Percentiles rank a stretch among this genome's conserved stretches.
Evolutionary conservation across 495 filamentous ascomycete species (phyloP).

Genomic region (Tuber indicum): DNA sequence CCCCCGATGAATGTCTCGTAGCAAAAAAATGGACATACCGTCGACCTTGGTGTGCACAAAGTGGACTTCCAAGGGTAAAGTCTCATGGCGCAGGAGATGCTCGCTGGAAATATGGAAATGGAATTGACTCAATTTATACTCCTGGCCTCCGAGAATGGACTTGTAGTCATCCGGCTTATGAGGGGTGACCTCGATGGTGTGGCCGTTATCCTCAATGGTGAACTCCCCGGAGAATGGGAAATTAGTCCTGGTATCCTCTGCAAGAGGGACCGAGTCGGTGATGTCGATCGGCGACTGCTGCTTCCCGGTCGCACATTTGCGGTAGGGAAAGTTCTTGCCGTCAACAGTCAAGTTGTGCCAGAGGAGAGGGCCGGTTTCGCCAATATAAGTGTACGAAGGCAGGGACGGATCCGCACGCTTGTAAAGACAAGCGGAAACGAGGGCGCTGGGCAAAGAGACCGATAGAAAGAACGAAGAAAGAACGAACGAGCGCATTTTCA

Average conservation of each 20-base stretch:
- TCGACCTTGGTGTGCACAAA: constrained; percentile 52
- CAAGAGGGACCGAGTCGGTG: constrained; percentile 45
- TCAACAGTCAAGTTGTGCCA: constrained; percentile 54
- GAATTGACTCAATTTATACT: constrained; percentile 56
- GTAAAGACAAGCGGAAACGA: constrained; percentile 37
- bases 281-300: constrained; percentile 60
- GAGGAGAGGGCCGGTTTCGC: constrained; percentile 51
- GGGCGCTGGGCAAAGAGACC: constrained; percentile 15
- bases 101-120: constrained; percentile 67
- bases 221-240: constrained; percentile 20
- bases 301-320: constrained; percentile 50
- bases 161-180: constrained; percentile 15
- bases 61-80: constrained; percentile 58
- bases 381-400: constrained; percentile 50
- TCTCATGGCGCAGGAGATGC: constrained; percentile 52
- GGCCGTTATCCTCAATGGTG: constrained; percentile 30
- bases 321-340: constrained; percentile 18
- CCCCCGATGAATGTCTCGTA: too few relatives aligned
- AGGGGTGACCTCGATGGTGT: constrained; percentile 32
- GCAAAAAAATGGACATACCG: constrained; percentile 9
- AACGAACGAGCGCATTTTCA: constrained; percentile 15
- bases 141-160: constrained; percentile 43
- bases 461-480: constrained; percentile 23
- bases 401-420: constrained; percentile 35
- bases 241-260: not conserved